Evolutionary conservation across 2,329 filamentous ascomycete genomes (phyloP).

Genomic region (Leptographium lundbergii): DNA sequence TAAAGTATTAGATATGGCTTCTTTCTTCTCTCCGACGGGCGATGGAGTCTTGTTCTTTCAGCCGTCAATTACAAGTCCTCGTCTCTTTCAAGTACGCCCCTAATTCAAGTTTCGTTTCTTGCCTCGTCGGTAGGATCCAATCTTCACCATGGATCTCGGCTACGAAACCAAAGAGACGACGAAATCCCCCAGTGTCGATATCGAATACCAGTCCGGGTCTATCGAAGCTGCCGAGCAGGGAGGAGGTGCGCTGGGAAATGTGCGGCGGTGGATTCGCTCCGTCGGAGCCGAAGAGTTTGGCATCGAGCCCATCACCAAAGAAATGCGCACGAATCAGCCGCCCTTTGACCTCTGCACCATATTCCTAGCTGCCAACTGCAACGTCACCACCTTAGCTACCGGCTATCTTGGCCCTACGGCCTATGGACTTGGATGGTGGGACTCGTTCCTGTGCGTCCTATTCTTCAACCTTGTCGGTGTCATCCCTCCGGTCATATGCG

Average conservation of each 20-base stretch:
- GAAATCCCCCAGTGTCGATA: neutral
- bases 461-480: conserved; percentile 19
- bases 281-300: conserved; percentile 11
- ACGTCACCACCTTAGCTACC: conserved; percentile 8
- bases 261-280: conserved; percentile 7
- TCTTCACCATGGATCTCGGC: neutral
- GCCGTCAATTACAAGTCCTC: too few species aligned
- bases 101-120: too few species aligned
- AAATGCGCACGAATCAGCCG: conserved; percentile 11
- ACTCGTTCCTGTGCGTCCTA: conserved; percentile 14
- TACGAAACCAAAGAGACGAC: neutral
- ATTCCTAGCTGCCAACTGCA: conserved; percentile 12
- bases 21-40: too few species aligned
- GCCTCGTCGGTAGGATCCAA: neutral
- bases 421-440: conserved; percentile 16
- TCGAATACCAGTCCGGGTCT: neutral
- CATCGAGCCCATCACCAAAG: conserved; percentile 10
- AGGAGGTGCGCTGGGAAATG: conserved; percentile 5
- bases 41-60: too few species aligned
- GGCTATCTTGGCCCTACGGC: conserved; percentile 5
- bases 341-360: conserved; percentile 10
- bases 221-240: neutral
- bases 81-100: too few species aligned
- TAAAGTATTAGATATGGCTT: too few species aligned
- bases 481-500: conserved; percentile 14